Conservation (phyloP, 2,329 filamentous ascomycete genomes). For the Penicillium rolfsii region DNA sequence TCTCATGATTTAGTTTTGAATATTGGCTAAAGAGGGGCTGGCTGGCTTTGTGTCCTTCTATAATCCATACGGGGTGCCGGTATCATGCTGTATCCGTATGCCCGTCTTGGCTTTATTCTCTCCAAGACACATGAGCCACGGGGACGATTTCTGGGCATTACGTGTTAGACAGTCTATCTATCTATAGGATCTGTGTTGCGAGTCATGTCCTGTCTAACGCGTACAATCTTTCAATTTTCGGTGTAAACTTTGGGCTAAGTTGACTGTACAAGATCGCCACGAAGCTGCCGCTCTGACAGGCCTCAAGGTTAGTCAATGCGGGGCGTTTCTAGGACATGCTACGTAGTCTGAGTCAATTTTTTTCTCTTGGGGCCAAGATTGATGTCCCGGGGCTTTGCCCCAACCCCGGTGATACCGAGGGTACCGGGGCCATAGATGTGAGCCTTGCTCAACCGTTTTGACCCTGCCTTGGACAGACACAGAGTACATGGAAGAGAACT, state of each 20-base stretch:
- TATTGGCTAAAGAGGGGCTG: not conserved
- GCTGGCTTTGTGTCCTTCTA: not conserved
- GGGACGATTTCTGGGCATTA: not conserved
- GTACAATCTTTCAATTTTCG: not conserved
- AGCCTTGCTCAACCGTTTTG: not conserved
- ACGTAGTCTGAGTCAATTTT: slow-evolving; percentile 1
- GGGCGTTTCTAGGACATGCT: not conserved
- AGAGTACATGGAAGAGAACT: too few species aligned
- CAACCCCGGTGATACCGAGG: not conserved
- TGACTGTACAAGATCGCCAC: not conserved
- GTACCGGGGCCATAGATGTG: not conserved
- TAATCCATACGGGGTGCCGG: too few species aligned
- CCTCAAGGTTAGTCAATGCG: not conserved
- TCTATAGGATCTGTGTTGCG: not conserved
- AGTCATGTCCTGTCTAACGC: not conserved
- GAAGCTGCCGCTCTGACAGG: not conserved
- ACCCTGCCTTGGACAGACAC: not conserved
- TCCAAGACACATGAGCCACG: not conserved
- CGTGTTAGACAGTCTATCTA: not conserved
- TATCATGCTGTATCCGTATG: not conserved
- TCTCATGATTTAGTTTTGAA: not conserved
- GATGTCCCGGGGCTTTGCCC: not conserved
- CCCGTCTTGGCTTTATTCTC: not conserved
- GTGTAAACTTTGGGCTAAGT: not conserved
- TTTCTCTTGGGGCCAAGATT: not conserved